These are phyloP conservation scores for Neurospora pannonica DNA, from an alignment of 495 filamentous ascomycete species.

Conservation along the genomic window DNA sequence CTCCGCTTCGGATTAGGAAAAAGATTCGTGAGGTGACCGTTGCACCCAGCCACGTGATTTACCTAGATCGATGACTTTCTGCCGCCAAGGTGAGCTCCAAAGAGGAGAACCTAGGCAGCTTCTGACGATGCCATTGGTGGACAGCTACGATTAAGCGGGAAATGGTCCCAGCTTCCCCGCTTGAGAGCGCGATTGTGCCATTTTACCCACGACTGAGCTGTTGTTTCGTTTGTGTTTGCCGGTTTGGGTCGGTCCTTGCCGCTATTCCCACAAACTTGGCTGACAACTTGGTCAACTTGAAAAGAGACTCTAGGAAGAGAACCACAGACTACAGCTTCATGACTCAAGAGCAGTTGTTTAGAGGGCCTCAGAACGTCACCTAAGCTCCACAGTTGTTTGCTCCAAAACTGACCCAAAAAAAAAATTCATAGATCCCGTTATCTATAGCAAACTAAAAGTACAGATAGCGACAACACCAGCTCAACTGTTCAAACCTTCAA, in stretches of 20 bases:
- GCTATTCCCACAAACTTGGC: background rate
- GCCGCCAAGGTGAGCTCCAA: background rate
- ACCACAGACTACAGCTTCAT: background rate
- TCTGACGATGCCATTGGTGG: background rate
- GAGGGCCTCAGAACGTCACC: no score
- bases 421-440: background rate
- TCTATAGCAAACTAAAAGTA: background rate
- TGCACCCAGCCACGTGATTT: slow-evolving; percentile 21
- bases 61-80: background rate
- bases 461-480: background rate
- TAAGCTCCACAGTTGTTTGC: background rate
- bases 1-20: background rate
- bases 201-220: background rate
- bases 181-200: background rate
- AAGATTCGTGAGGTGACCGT: no score
- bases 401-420: background rate
- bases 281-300: background rate
- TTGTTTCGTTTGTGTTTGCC: background rate
- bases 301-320: background rate
- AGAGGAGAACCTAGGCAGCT: background rate
- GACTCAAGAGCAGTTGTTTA: no score
- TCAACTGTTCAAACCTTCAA: background rate
- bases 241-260: background rate
- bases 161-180: background rate
- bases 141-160: background rate